A percentile compares a stretch with the other conserved stretches of the same genome.
These are phyloP conservation scores for Pichia kluyveri DNA, from an alignment of 805 yeast species.

Conservation along the genomic window DNA sequence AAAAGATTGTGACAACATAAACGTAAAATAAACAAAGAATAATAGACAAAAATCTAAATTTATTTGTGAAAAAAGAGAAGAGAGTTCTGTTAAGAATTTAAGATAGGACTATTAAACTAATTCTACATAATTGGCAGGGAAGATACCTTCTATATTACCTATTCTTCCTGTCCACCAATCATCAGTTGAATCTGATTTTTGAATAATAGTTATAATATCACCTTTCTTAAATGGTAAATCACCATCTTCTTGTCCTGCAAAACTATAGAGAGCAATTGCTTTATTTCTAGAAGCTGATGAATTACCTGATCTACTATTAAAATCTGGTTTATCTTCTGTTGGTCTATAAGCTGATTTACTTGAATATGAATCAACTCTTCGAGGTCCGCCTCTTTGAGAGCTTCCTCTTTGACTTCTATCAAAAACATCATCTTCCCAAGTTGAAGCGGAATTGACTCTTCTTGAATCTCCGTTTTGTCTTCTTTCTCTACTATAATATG, in stretches of 20 bases:
- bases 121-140: slow-evolving; percentile 96
- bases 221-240: slow-evolving; percentile 92
- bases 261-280: slow-evolving; percentile 84
- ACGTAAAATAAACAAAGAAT: not conserved
- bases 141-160: slow-evolving; percentile 80
- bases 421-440: slow-evolving; percentile 86
- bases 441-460: not conserved
- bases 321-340: slow-evolving; percentile 25
- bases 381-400: too few species aligned
- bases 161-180: slow-evolving; percentile 99
- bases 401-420: slow-evolving; percentile 29
- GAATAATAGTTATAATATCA: slow-evolving; percentile 78
- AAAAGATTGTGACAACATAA: not conserved
- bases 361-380: too few species aligned
- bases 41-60: too few species aligned
- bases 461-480: not conserved
- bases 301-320: slow-evolving; percentile 24
- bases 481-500: slow-evolving; percentile 10
- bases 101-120: slow-evolving; percentile 32
- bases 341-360: slow-evolving; percentile 20
- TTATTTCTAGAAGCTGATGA: slow-evolving; percentile 44
- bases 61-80: too few species aligned
- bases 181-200: slow-evolving; percentile 79
- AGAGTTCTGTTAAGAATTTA: too few species aligned
- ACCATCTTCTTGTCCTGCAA: slow-evolving; percentile 89